These are phyloP conservation scores for Rhamnella rubrinervis DNA, from an alignment of 331 rosid species.

Conservation along the genomic window DNA sequence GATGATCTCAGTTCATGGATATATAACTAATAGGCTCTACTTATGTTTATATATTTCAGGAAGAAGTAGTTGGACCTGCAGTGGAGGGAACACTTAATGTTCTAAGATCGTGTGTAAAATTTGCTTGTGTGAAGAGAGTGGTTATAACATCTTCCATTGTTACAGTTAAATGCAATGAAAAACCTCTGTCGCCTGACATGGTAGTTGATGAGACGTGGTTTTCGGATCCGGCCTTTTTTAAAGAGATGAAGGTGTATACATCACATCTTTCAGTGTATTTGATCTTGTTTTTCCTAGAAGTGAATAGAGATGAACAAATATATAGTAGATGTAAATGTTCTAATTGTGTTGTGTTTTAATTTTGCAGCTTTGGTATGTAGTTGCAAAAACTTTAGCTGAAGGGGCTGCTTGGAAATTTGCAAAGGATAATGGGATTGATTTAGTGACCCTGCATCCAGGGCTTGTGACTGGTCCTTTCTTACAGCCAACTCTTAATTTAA, in stretches of 20 bases:
- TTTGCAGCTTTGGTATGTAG: conserved; percentile 41
- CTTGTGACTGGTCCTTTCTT: conserved; percentile 47
- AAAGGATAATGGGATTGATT: conserved; percentile 43
- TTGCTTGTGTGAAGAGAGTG: conserved; percentile 34
- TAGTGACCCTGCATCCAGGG: conserved; percentile 40
- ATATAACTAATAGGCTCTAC: too few species aligned
- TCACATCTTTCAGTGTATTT: background rate
- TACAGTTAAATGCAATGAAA: conserved; percentile 29
- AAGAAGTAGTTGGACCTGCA: conserved; percentile 42
- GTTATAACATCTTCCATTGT: conserved; percentile 38
- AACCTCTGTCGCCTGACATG: conserved; percentile 36
- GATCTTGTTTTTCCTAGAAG: background rate
- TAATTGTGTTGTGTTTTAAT: background rate
- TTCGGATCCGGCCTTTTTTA: conserved; percentile 27
- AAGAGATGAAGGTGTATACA: conserved; percentile 24
- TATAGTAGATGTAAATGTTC: too few species aligned
- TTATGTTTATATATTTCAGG: conserved; percentile 22
- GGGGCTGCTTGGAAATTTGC: conserved; percentile 59
- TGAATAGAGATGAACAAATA: background rate
- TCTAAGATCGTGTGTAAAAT: conserved; percentile 38
- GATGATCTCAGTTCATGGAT: too few species aligned
- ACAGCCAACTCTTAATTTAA: conserved; percentile 41
- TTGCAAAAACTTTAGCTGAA: conserved; percentile 63
- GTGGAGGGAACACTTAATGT: conserved; percentile 43
- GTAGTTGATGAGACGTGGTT: conserved; percentile 52